Evolutionary conservation across 2,329 filamentous ascomycete species (phyloP).

Genomic region (Pleurostoma richardsiae): DNA sequence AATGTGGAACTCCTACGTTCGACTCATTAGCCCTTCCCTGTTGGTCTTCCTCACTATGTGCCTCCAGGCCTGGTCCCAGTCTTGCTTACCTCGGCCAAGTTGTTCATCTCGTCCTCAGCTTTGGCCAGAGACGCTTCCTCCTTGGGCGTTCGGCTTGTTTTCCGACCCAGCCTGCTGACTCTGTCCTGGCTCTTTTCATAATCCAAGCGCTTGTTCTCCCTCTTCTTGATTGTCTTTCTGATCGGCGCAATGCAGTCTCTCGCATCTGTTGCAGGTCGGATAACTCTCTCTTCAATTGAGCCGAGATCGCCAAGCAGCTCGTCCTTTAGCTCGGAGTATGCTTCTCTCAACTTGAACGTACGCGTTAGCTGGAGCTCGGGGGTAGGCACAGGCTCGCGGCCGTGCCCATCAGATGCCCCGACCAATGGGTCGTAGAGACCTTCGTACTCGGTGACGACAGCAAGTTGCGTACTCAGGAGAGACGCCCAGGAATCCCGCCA

Average conservation of each 20-base stretch:
- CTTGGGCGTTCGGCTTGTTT: slow-evolving; percentile 64
- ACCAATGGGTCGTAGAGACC: slow-evolving; percentile 72
- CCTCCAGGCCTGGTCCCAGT: background rate
- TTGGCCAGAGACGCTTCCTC: slow-evolving; percentile 69
- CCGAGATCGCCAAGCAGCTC: slow-evolving; percentile 69
- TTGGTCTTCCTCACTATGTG: background rate
- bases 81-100: slow-evolving; percentile 54
- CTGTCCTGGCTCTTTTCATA: slow-evolving; percentile 73
- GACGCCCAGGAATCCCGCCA: slow-evolving; percentile 77
- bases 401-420: slow-evolving; percentile 54
- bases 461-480: slow-evolving; percentile 64
- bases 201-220: slow-evolving; percentile 77
- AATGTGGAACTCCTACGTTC: slow-evolving; percentile 60
- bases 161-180: slow-evolving; percentile 64
- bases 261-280: slow-evolving; percentile 64
- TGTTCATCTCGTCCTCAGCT: slow-evolving; percentile 64
- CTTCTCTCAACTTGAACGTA: slow-evolving; percentile 58
- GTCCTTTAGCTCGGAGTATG: slow-evolving; percentile 64
- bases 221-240: slow-evolving; percentile 79
- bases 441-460: slow-evolving; percentile 63
- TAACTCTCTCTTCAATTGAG: slow-evolving; percentile 64
- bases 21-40: background rate
- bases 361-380: slow-evolving; percentile 58
- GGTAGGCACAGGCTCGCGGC: slow-evolving; percentile 53
- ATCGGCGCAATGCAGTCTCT: slow-evolving; percentile 65